Evolutionary conservation across 345 rosid species (phyloP), one percentile per base, ranked within the genome.

Genomic region (Moringa oleifera): DNA sequence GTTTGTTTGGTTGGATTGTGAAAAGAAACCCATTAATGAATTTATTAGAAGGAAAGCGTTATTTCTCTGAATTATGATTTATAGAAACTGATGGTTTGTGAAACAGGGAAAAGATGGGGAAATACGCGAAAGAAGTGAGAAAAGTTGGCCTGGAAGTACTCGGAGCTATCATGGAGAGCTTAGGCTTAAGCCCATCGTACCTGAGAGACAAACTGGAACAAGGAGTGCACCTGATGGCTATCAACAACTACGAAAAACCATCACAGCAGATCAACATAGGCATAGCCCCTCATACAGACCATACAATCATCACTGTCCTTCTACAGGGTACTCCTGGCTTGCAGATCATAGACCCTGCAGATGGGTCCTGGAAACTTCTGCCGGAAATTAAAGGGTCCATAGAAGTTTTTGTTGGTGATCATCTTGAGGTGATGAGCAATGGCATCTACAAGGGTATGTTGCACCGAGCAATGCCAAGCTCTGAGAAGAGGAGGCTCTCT

Each of bases 51-150:
- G n/a, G n/a, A n/a, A n/a, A n/a, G n/a, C n/a, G n/a, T n/a, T n/a
- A n/a, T n/a, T n/a, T n/a, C n/a, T n/a, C n/a, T n/a, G n/a, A n/a
- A 46, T 46, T 10, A 46, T 46, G 18, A 46, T 46, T 2, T 3
- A 6, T 4, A 2, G 50, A 46, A 46, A 46, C 13, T 46, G 2
- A 4, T 12, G 16, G 62, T 6, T 41, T 17, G 15, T 59, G 52
- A 59, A 3, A 45, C 58, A 62, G 66, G 66, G 18, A n/a, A 53
- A 62, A 62, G 6, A 62, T 62, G 66, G 25, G 66, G 28, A 51
- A 28, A 28, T 28, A 28, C 8, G 8, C 33, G 3, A 28, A 2
- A 8, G 8, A 28, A 28, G 46, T 33, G 25, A 51, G 58, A 8
- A 51, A 15, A 20, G 6, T 62, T 15, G 19, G 58, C 25, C 28